phyloP scores from a whole-genome alignment of 495 filamentous ascomycete genomes.

The Hypoxylon intermedium region DNA sequence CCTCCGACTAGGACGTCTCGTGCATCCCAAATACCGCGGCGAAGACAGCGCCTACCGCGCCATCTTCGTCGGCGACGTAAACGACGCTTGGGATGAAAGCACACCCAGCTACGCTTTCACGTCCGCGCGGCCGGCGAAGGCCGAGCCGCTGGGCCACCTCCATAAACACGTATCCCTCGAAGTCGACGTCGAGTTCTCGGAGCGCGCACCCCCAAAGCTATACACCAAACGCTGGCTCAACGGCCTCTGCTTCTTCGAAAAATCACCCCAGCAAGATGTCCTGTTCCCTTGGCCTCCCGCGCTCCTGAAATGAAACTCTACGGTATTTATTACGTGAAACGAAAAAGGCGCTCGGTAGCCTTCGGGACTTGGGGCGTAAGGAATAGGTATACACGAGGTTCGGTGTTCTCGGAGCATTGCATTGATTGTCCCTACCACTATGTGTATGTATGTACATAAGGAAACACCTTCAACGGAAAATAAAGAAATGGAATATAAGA shows the following conservation, averaged over 20 bases:
- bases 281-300: slow-evolving; percentile 43
- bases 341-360: too few relatives aligned
- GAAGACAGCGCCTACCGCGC: slow-evolving; percentile 24
- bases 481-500: not conserved
- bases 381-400: not conserved
- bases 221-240: slow-evolving; percentile 44
- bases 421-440: slow-evolving; percentile 6
- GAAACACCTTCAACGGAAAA: too few relatives aligned
- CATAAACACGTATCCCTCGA: slow-evolving; percentile 44
- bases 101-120: slow-evolving; percentile 36
- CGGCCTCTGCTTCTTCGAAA: slow-evolving; percentile 38
- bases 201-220: slow-evolving; percentile 22
- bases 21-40: slow-evolving; percentile 12
- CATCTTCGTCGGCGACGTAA: slow-evolving; percentile 36
- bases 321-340: not conserved
- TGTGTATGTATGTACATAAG: slow-evolving; percentile 8
- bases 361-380: not conserved
- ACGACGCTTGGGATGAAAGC: slow-evolving; percentile 31
- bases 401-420: slow-evolving; percentile 4
- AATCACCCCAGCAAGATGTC: slow-evolving; percentile 12
- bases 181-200: slow-evolving; percentile 35
- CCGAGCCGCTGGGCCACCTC: slow-evolving; percentile 9
- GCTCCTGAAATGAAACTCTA: slow-evolving; percentile 6
- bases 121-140: slow-evolving; percentile 4
- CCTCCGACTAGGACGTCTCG: slow-evolving; percentile 39